Base-by-base conservation (phyloP, 192 early-diverging fungal species). In the Linnemannia schmuckeri region DNA sequence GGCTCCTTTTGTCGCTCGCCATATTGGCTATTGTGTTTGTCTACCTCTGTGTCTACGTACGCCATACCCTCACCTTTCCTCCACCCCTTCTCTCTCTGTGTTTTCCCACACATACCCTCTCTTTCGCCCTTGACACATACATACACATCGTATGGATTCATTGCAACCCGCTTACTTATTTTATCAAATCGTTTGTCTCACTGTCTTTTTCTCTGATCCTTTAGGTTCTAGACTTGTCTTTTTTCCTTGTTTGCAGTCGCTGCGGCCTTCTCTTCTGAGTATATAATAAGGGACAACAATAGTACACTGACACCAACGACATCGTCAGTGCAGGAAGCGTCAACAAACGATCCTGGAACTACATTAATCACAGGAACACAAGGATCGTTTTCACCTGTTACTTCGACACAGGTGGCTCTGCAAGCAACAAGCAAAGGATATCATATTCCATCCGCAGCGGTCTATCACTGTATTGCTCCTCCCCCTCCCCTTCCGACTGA, bases 201-300 rank as follows among this genome's bases (percentile, higher is more conserved):
- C 61, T 33, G 10, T 13, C 17, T 66, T 27, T 30, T 66, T 33
- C 30, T 30, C 15, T 33, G 61, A 66, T 12, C 12, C 61, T 66
- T 66, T 66, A 66, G 61, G 30, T 66, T 66, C 61, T 66, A 66
- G 61, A 17, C 61, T 66, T 66, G 61, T 66, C 61, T 33, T 66
- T 66, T 61, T 66, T 57, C 27, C 49, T 27, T 66, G 61, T 66
- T 30, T 66, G 12, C 61, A 66, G 33, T 33, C 30, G 27, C 61
- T 66, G 61, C 30, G 27, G 61, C 27, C 61, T 33, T 57, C 24
- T 57, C 61, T 66, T 66, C 12, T 15, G 12, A 66, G 30, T 12
- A 66, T 33, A 66, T 66, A 33, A 66, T 8, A 35, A 66, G 61
- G 30, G 10, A 15, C 61, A 30, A 12, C 10, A 66, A 15, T 30